phyloP scores from a whole-genome alignment of 2,329 filamentous ascomycete species.

The Penicillium carneum region DNA sequence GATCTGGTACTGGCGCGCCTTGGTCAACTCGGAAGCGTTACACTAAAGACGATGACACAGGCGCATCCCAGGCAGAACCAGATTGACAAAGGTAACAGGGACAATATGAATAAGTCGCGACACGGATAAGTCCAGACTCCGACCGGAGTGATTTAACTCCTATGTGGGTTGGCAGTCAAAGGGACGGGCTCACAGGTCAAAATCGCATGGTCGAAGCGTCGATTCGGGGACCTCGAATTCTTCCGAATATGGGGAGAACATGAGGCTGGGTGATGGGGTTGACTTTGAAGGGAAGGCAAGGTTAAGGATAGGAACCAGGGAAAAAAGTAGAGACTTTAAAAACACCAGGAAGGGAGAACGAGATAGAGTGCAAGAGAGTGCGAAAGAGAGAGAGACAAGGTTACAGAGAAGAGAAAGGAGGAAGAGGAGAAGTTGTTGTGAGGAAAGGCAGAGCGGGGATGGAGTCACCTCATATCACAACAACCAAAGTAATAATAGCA shows the following conservation, averaged over 20 bases:
- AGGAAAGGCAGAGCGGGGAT: constrained; percentile 32
- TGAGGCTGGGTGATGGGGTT: constrained; percentile 29
- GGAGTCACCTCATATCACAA: constrained; percentile 39
- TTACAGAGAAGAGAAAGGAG: constrained; percentile 21
- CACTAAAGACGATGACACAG: constrained; percentile 50
- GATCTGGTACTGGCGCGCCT: constrained; percentile 44
- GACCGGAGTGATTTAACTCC: constrained; percentile 25
- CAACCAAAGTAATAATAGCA: constrained; percentile 21
- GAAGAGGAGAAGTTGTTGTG: constrained; percentile 15
- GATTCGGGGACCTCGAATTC: constrained; percentile 41
- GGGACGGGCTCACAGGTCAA: constrained; percentile 36
- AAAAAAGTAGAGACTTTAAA: constrained; percentile 20
- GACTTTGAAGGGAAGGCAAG: constrained; percentile 8
- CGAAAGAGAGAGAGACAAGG: constrained; percentile 25
- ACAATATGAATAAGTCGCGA: constrained; percentile 16
- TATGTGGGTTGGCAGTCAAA: constrained; percentile 18
- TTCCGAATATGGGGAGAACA: constrained; percentile 41
- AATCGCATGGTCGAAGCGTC: constrained; percentile 40
- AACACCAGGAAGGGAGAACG: constrained; percentile 16
- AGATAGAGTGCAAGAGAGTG: constrained; percentile 21
- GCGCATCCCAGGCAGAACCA: constrained; percentile 47
- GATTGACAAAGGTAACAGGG: constrained; percentile 31
- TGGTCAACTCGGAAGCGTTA: constrained; percentile 46
- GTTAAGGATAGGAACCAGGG: constrained; percentile 13
- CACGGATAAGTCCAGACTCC: constrained; percentile 22